Base-by-base conservation (phyloP, 768 basidiomycete species). In the Pisolithus orientalis region DNA sequence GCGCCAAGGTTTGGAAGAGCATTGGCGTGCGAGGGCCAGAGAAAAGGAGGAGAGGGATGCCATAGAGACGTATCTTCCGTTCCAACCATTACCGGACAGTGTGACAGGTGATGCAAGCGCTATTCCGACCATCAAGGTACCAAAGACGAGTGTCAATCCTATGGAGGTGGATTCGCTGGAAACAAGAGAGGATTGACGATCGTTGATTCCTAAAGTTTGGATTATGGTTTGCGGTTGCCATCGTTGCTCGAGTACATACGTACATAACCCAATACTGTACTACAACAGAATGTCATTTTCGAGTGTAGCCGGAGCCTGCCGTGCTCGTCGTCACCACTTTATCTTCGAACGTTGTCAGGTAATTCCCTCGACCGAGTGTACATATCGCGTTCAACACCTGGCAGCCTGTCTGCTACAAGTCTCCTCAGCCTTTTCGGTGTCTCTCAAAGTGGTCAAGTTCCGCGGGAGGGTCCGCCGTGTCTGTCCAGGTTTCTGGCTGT, bases 381-480 rank as follows among this genome's bases (percentile, higher is more conserved):
- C 11, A 34, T 34, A 34, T 34, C 34, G 34, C 34, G 34, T 34
- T 34, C 34, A 34, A 5, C 32, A 34, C 32, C 32, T 21, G 14
- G 11, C 34, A 34, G 11, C 34, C 13, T 21, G 21, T 21, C 21
- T 21, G 34, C 34, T 34, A 34, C 34, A 34, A 34, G 32, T 24
- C 47, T 39, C 34, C 46, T 46, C 14, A 32, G 21, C 21, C 13
- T 14, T 32, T 27, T 50, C 52, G 27, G 21, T 44, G 43, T 50
- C 25, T 28, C 21, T 21, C 52, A 43, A 45, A 51, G 34, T 48
- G 53, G 58, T 16, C 32, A 54, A 49, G 32, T 46, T 39, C 45
- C 53, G 50, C 48, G 39, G 65, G 67, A 67, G 76, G 77, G 74
- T 77, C 76, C 75, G 75, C 76, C 76, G 76, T 65, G 75, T 75